phyloP scores from a whole-genome alignment of 2,329 filamentous ascomycete genomes.

The Chaetomium sp. region DNA sequence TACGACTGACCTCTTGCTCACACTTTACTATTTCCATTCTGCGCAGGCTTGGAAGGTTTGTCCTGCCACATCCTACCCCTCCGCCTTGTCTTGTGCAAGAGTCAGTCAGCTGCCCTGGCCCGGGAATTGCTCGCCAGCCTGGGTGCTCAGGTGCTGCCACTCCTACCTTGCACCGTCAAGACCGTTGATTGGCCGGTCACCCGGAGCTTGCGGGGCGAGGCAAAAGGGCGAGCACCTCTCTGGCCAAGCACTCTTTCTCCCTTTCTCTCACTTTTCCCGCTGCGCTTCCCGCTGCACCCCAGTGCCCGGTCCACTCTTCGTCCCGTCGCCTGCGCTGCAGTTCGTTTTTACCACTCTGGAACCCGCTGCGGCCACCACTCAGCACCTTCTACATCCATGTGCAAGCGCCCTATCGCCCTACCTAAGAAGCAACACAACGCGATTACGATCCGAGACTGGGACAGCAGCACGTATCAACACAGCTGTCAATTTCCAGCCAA shows the following conservation, averaged over 20 bases:
- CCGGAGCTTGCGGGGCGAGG: constrained; percentile 22
- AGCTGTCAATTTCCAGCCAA: constrained; percentile 9
- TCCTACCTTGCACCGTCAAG: constrained; percentile 26
- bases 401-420: background rate
- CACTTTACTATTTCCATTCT: background rate
- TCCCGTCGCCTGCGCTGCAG: constrained; percentile 10
- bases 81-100: constrained; percentile 11
- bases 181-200: constrained; percentile 29
- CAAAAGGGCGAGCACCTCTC: constrained; percentile 28
- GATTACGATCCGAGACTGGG: background rate
- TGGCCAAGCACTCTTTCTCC: constrained; percentile 30
- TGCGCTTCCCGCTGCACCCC: constrained; percentile 16
- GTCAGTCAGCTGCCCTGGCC: constrained; percentile 31
- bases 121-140: constrained; percentile 17
- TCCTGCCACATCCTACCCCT: constrained; percentile 20
- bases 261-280: constrained; percentile 24
- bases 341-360: background rate
- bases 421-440: background rate
- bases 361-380: constrained; percentile 21
- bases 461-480: constrained; percentile 15
- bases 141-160: constrained; percentile 20
- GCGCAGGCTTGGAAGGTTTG: background rate
- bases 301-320: constrained; percentile 17
- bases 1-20: background rate
- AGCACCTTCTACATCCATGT: constrained; percentile 1